Base-by-base conservation (phyloP, 306 rosid species). In the Castanea sativa region DNA sequence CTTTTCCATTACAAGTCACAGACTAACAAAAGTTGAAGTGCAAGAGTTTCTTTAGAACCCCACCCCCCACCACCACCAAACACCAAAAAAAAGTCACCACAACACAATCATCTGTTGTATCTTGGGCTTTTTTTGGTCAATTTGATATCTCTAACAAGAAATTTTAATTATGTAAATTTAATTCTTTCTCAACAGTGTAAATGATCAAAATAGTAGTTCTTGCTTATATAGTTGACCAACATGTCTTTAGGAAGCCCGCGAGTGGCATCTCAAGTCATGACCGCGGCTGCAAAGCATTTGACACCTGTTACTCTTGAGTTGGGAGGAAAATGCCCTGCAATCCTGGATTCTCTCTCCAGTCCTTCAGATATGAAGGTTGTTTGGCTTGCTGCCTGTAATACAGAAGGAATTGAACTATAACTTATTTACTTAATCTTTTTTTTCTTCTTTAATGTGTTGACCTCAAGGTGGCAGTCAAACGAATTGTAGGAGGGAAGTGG, bases 301-400 rank as follows among this genome's bases (percentile, higher is more conserved):
- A 95, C 98, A n/a, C 99, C 99, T 1, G 98, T 95, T 70, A 87
- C 91, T 49, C 84, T 92, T 6, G 99, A 95, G 90, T 92, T 92
- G 32, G 99, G 99, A 55, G 98, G 99, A 81, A 95, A 95, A 87
- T 92, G 99, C 82, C 99, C 99, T 58, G 87, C 90, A 73, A 91
- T 95, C 73, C 80, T 95, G 11, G 99, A 91, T 82, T 86, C 89
- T 73, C 82, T 88, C 73, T 76, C 94, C 12, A 87, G 58, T 56
- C 82, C 89, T 81, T 77, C 91, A 14, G 90, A 93, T 38, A 74
- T 90, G 18, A 85, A 90, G 97, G 99, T 95, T 82, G 8, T 76
- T 82, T 76, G 49, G 30, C 33, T 69, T 41, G 10, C 15, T 33
- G 1, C 16, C 20, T 64, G 21, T 45, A 53, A 71, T 69, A 21